Conservation (phyloP, 1,284 basidiomycete genomes). For the Stereum hirsutum region DNA sequence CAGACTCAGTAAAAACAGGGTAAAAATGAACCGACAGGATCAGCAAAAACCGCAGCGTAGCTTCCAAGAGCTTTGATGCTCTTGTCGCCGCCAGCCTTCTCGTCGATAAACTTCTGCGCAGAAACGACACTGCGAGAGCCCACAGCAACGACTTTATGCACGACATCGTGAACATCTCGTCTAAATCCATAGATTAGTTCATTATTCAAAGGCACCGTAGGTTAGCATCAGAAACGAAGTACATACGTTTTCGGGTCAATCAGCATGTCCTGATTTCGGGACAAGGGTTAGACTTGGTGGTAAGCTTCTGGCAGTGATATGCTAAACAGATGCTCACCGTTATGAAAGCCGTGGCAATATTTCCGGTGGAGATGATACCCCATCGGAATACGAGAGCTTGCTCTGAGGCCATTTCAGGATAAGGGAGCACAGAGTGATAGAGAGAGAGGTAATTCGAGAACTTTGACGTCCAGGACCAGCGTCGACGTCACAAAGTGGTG, state of each 20-base stretch:
- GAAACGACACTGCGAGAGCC: conserved; percentile 68
- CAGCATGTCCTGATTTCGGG: conserved; percentile 30
- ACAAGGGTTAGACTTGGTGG: not conserved
- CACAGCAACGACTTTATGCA: conserved; percentile 71
- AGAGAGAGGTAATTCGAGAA: not conserved
- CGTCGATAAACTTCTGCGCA: conserved; percentile 65
- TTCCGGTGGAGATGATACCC: conserved; percentile 49
- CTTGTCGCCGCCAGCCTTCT: conserved; percentile 36
- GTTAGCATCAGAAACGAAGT: too few relatives aligned
- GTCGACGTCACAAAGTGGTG: too few relatives aligned
- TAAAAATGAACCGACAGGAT: conserved; percentile 20
- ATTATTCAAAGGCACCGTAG: too few relatives aligned
- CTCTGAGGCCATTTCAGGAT: conserved; percentile 12
- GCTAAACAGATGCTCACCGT: conserved; percentile 20
- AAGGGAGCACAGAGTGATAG: not conserved
- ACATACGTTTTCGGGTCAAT: conserved; percentile 40
- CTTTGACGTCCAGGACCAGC: too few relatives aligned
- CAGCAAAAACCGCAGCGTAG: conserved; percentile 72
- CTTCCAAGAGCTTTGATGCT: conserved; percentile 64
- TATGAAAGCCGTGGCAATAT: conserved; percentile 35
- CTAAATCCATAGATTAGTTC: too few relatives aligned
- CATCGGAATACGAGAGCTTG: conserved; percentile 34
- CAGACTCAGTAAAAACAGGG: not conserved
- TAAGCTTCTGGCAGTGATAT: not conserved
- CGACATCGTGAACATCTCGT: conserved; percentile 64